phyloP scores from a whole-genome alignment of 495 filamentous ascomycete species.

The Neurospora cerealis region DNA sequence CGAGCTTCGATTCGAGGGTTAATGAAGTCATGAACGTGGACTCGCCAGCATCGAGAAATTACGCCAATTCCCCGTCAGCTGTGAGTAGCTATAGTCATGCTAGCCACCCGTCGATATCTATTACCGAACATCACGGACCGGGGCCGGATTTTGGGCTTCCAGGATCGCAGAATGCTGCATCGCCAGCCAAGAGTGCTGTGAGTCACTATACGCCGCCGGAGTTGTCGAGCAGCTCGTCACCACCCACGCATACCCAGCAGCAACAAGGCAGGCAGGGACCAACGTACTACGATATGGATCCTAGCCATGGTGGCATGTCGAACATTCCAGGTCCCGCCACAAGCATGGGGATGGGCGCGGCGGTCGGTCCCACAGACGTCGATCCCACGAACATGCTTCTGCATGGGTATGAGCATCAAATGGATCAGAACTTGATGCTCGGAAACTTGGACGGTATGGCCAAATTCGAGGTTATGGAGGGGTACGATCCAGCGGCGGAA shows the following conservation, averaged over 20 bases:
- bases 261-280: slow-evolving; percentile 1
- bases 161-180: slow-evolving; percentile 22
- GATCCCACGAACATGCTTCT: slow-evolving; percentile 32
- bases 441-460: slow-evolving; percentile 3
- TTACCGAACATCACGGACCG: neutral
- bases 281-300: neutral
- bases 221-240: slow-evolving; percentile 36
- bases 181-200: slow-evolving; percentile 36
- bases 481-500: slow-evolving; percentile 4
- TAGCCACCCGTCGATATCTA: slow-evolving; percentile 14
- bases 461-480: slow-evolving; percentile 3
- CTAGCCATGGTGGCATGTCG: slow-evolving; percentile 7
- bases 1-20: slow-evolving; percentile 17
- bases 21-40: slow-evolving; percentile 28
- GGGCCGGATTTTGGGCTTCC: neutral
- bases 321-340: slow-evolving; percentile 5
- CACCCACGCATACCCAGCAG: slow-evolving; percentile 16
- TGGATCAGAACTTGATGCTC: slow-evolving; percentile 4
- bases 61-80: slow-evolving; percentile 22
- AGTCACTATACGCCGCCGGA: slow-evolving; percentile 24
- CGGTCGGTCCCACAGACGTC: slow-evolving; percentile 21
- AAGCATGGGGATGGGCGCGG: slow-evolving; percentile 23
- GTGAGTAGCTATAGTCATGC: slow-evolving; percentile 21
- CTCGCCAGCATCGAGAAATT: slow-evolving; percentile 13
- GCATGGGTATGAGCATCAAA: slow-evolving; percentile 23